phyloP scores from a whole-genome alignment of 345 rosid genomes.

The Acer saccharum region DNA sequence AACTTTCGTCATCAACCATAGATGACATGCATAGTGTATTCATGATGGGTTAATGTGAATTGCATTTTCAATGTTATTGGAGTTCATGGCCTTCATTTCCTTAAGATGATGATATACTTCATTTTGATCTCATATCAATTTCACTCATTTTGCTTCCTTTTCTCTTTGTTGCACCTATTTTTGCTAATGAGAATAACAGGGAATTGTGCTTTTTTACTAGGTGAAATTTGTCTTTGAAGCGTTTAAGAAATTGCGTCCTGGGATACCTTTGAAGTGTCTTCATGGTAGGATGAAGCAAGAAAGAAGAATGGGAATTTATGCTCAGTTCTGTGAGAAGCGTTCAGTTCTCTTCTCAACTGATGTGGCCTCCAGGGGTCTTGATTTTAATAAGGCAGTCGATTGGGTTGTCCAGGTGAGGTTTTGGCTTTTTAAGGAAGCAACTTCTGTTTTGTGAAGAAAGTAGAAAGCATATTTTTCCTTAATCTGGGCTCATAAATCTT shows the following conservation, averaged over 20 bases:
- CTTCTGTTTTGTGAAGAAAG: background rate
- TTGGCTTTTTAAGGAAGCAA: slow-evolving; percentile 15
- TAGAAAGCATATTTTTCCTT: background rate
- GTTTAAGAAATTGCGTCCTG: slow-evolving; percentile 93
- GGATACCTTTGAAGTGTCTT: slow-evolving; percentile 88
- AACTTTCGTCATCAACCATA: too few species aligned
- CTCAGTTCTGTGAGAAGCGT: slow-evolving; percentile 73
- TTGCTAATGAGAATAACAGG: slow-evolving; percentile 9
- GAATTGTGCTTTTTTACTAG: slow-evolving; percentile 33
- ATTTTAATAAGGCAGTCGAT: slow-evolving; percentile 88
- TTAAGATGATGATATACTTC: background rate
- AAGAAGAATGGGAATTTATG: slow-evolving; percentile 77
- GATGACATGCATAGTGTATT: background rate
- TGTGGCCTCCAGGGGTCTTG: slow-evolving; percentile 95
- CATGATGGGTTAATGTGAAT: background rate
- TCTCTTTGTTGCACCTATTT: background rate
- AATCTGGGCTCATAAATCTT: slow-evolving; percentile 17
- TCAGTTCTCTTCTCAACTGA: slow-evolving; percentile 93
- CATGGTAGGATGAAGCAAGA: slow-evolving; percentile 98
- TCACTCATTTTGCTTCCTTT: background rate
- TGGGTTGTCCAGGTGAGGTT: slow-evolving; percentile 95
- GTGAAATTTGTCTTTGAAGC: slow-evolving; percentile 93
- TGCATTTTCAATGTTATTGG: background rate
- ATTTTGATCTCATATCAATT: background rate
- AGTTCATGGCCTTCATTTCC: background rate